A percentile compares a stretch with the other conserved stretches of the same genome.
phyloP scores from a whole-genome alignment of 2,329 filamentous ascomycete species.

The Colletotrichum tropicicola region DNA sequence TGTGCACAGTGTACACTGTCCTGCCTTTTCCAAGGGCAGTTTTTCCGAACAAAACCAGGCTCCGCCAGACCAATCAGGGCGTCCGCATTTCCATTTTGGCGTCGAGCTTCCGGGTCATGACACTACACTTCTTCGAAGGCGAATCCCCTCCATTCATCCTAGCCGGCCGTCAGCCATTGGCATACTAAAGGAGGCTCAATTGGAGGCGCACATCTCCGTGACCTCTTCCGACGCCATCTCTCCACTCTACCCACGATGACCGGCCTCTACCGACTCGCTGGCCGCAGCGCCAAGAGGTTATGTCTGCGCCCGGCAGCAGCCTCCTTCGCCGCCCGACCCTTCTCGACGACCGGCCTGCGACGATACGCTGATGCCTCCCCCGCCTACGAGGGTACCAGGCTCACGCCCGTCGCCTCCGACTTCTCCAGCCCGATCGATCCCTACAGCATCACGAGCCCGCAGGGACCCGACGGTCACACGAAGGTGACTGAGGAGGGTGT shows the following conservation, averaged over 20 bases:
- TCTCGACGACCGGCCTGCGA: slow-evolving; percentile 72
- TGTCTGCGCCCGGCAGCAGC: slow-evolving; percentile 58
- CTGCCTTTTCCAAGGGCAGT: no score
- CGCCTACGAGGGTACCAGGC: slow-evolving; percentile 63
- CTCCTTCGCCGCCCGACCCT: slow-evolving; percentile 59
- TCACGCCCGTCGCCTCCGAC: slow-evolving; percentile 72
- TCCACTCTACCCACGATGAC: slow-evolving; percentile 65
- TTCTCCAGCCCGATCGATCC: slow-evolving; percentile 63
- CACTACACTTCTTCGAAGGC: slow-evolving; percentile 27
- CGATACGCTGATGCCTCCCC: slow-evolving; percentile 66
- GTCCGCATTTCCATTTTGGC: slow-evolving; percentile 1
- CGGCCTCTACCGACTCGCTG: slow-evolving; percentile 76
- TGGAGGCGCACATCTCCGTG: slow-evolving; percentile 31
- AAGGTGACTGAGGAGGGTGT: slow-evolving; percentile 58
- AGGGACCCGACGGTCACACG: slow-evolving; percentile 50
- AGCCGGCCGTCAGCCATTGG: slow-evolving; percentile 30
- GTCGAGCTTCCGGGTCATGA: slow-evolving; percentile 31
- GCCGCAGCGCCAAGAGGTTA: slow-evolving; percentile 75
- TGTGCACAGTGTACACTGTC: slow-evolving; percentile 14
- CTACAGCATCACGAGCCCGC: slow-evolving; percentile 55
- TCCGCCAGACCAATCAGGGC: slow-evolving; percentile 29
- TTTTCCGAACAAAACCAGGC: not conserved
- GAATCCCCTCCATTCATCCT: slow-evolving; percentile 29
- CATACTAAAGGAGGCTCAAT: slow-evolving; percentile 33
- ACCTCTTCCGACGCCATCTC: slow-evolving; percentile 40